Evolutionary conservation across 2,329 filamentous ascomycete species (phyloP), one percentile per base, ranked within the genome.

Genomic region (Myriangium duriaei): DNA sequence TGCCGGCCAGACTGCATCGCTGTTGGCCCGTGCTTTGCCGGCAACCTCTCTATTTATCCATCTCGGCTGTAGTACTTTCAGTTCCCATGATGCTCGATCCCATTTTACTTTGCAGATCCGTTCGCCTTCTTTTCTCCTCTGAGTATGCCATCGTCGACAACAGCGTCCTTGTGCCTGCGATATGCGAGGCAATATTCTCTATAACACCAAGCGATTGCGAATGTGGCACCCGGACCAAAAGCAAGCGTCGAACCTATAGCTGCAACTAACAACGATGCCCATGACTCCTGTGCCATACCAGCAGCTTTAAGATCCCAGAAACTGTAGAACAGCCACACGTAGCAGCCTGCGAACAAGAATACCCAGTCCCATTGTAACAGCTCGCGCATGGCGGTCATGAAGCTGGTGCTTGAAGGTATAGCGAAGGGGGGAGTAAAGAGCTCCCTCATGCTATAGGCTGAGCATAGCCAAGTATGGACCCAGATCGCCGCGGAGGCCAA

Each of bases 141-240:
- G n/a, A n/a, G n/a, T n/a, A n/a, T n/a, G n/a, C n/a, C n/a, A n/a
- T n/a, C n/a, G n/a, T n/a, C 34, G 18, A 10, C 24, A 39, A 45
- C 30, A 10, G 48, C 47, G 37, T 30, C 38, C 30, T 31, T 42
- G 33, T 46, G 45, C 31, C 40, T 51, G 43, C 52, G 55, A n/a
- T 30, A 42, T 11, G 55, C 53, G 32, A 62, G 39, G 4, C 47
- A 45, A 29, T 57, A 51, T 37, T 62, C 59, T 42, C 59, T 55
- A 49, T 52, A 58, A 9, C 50, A 44, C 53, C 54, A 60, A 42
- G 48, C 50, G 11, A 44, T 39, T 6, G 47, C 45, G 37, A 58
- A 42, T 3, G 47, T 46, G 9, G 51, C 51, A 29, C 56, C 55
- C 21, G 56, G 53, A 1, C 58, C 57, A 14, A 43, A 33, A 14